These are phyloP conservation scores for Allium cepa DNA, from an alignment of 106 monocot genomes.

Conservation along the genomic window DNA sequence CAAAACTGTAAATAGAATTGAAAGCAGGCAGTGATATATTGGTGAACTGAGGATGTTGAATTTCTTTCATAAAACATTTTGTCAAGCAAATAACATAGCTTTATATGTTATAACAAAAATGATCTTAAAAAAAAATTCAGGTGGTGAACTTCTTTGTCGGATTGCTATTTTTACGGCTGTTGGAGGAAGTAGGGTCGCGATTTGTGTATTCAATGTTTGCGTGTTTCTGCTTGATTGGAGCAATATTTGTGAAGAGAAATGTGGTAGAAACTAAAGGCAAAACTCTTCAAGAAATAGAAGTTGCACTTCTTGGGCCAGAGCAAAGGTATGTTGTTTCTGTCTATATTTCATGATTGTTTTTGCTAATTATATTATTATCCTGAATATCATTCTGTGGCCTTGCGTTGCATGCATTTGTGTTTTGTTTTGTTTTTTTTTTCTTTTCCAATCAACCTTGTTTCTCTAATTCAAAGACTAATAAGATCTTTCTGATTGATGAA, in stretches of 20 bases:
- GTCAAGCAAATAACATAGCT: no score
- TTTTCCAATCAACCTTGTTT: no score
- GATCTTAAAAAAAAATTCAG: constrained; percentile 25
- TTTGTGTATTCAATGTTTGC: constrained; percentile 63
- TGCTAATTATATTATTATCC: no score
- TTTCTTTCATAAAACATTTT: no score
- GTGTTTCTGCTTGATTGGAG: constrained; percentile 49
- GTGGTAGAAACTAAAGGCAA: constrained; percentile 94
- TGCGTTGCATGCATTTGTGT: no score
- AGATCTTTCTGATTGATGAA: no score
- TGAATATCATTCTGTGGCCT: no score
- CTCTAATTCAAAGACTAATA: no score
- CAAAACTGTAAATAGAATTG: no score
- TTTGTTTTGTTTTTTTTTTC: no score
- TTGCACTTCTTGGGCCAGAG: constrained; percentile 52
- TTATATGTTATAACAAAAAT: not conserved
- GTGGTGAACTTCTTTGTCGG: constrained; percentile 86
- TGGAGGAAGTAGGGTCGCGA: constrained; percentile 58
- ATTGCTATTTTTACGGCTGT: constrained; percentile 56
- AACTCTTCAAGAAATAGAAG: constrained; percentile 84
- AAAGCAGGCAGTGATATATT: no score
- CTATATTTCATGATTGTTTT: not conserved
- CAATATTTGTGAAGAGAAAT: constrained; percentile 69
- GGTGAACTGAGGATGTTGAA: no score
- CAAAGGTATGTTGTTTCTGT: constrained; percentile 19